A percentile compares a stretch with the other conserved stretches of the same genome.
Conservation (phyloP, 2,329 filamentous ascomycete species). For the Emmonsiellopsis sp. region DNA sequence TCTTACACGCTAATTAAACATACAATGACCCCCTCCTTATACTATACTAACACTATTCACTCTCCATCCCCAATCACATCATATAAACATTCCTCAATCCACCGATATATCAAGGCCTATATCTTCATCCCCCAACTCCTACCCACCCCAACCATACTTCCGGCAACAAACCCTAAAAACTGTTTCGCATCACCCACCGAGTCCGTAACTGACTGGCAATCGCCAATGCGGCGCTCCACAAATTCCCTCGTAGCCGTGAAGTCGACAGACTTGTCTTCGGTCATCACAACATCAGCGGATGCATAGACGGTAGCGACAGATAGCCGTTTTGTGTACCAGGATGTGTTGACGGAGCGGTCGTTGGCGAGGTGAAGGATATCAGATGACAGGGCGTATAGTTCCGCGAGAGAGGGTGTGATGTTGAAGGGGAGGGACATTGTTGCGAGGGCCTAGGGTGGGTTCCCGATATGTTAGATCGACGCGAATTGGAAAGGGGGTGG, state of each 20-base stretch:
- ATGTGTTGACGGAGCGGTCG: constrained; percentile 69
- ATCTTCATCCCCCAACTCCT: constrained; percentile 81
- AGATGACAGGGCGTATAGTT: constrained; percentile 74
- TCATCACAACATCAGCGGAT: constrained; percentile 85
- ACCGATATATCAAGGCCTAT: constrained; percentile 30
- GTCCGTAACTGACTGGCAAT: constrained; percentile 54
- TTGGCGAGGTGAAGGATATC: constrained; percentile 86
- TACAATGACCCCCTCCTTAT: background rate
- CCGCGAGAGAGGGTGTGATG: constrained; percentile 63
- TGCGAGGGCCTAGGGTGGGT: constrained; percentile 58
- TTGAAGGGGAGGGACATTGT: constrained; percentile 80
- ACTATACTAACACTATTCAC: background rate
- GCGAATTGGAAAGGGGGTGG: background rate
- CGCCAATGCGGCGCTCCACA: constrained; percentile 63
- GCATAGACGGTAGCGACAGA: constrained; percentile 60
- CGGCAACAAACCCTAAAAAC: constrained; percentile 75
- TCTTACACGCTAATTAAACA: background rate
- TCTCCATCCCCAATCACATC: background rate
- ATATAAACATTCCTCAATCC: background rate
- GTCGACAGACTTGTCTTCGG: constrained; percentile 65
- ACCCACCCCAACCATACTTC: constrained; percentile 67
- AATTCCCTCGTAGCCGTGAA: constrained; percentile 73
- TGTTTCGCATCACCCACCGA: constrained; percentile 56
- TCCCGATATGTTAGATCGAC: background rate
- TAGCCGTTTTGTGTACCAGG: constrained; percentile 74